These are phyloP conservation scores for Talaromyces sp. DNA, from an alignment of 2,329 filamentous ascomycete species.

Conservation along the genomic window DNA sequence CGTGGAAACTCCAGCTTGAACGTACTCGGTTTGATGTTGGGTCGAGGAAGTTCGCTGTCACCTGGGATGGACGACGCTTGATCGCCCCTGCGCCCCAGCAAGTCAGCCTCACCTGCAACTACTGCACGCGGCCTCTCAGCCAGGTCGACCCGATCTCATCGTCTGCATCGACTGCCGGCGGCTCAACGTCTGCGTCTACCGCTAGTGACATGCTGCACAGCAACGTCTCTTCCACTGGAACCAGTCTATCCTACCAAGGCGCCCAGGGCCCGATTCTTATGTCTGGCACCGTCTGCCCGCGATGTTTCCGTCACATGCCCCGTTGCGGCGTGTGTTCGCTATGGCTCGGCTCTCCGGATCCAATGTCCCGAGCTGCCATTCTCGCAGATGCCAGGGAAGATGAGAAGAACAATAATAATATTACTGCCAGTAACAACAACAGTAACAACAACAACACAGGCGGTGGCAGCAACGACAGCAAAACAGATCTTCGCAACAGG, in stretches of 20 bases:
- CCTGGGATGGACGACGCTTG: constrained; percentile 45
- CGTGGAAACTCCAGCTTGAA: constrained; percentile 56
- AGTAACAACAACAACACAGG: too few species aligned
- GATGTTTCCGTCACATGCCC: constrained; percentile 59
- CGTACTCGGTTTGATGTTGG: constrained; percentile 57
- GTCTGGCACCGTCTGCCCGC: constrained; percentile 54
- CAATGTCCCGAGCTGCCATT: constrained; percentile 37
- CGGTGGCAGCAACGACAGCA: constrained; percentile 4
- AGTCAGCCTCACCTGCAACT: constrained; percentile 54
- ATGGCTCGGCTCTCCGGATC: constrained; percentile 57
- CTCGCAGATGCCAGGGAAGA: constrained; percentile 27
- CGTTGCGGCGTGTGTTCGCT: constrained; percentile 58
- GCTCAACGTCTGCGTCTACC: constrained; percentile 22
- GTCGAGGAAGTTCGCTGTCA: constrained; percentile 49
- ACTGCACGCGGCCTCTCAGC: constrained; percentile 55
- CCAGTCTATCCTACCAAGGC: constrained; percentile 7
- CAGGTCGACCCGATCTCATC: constrained; percentile 34
- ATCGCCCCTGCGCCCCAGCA: constrained; percentile 49
- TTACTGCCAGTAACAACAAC: too few species aligned
- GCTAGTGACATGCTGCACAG: constrained; percentile 5
- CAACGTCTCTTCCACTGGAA: not conserved
- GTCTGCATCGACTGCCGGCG: constrained; percentile 23
- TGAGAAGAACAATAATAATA: not conserved
- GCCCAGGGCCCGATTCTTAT: constrained; percentile 17
- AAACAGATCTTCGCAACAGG: constrained; percentile 15